These are phyloP conservation scores for Phytophthora pseudosyringae DNA, from an alignment of 352 stramenopile genomes.

Conservation along the genomic window DNA sequence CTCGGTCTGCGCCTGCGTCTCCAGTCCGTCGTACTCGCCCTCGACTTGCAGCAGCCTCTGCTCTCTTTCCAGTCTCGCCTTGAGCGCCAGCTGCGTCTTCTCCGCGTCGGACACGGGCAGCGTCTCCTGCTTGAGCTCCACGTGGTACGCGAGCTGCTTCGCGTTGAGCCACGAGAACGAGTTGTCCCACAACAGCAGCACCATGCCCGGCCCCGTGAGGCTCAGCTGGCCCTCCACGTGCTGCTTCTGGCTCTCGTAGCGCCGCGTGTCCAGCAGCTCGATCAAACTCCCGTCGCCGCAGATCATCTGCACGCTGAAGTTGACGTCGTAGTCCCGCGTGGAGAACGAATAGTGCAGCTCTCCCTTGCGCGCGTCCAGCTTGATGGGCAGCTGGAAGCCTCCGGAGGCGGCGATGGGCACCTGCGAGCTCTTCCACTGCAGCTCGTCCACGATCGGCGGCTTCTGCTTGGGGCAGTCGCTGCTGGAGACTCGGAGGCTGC, in stretches of 20 bases:
- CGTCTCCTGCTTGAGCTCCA: slow-evolving; percentile 73
- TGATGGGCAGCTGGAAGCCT: slow-evolving; percentile 77
- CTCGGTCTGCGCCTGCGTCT: slow-evolving; percentile 56
- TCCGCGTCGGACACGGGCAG: slow-evolving; percentile 41
- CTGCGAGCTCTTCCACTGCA: slow-evolving; percentile 83
- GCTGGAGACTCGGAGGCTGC: slow-evolving; percentile 23
- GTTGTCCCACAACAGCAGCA: slow-evolving; percentile 82
- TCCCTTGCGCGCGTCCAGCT: slow-evolving; percentile 65
- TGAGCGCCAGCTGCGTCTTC: slow-evolving; percentile 55
- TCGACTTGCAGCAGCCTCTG: slow-evolving; percentile 43
- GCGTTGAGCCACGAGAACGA: slow-evolving; percentile 84
- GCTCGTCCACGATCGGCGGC: slow-evolving; percentile 52
- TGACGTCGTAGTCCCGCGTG: slow-evolving; percentile 76
- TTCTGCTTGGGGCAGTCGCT: slow-evolving; percentile 21
- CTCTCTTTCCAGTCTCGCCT: slow-evolving; percentile 55
- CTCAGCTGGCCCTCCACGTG: slow-evolving; percentile 48
- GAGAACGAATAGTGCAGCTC: slow-evolving; percentile 71
- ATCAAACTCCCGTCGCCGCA: slow-evolving; percentile 57
- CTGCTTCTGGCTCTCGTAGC: slow-evolving; percentile 74
- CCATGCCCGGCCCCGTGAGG: slow-evolving; percentile 60
- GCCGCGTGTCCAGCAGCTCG: slow-evolving; percentile 57
- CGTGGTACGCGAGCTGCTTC: slow-evolving; percentile 77
- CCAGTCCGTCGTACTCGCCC: slow-evolving; percentile 44
- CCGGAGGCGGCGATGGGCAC: slow-evolving; percentile 70
- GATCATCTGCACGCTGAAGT: slow-evolving; percentile 79